These are phyloP conservation scores for Rhizopogon vinicolor DNA, from an alignment of 768 basidiomycete genomes.

Conservation along the genomic window DNA sequence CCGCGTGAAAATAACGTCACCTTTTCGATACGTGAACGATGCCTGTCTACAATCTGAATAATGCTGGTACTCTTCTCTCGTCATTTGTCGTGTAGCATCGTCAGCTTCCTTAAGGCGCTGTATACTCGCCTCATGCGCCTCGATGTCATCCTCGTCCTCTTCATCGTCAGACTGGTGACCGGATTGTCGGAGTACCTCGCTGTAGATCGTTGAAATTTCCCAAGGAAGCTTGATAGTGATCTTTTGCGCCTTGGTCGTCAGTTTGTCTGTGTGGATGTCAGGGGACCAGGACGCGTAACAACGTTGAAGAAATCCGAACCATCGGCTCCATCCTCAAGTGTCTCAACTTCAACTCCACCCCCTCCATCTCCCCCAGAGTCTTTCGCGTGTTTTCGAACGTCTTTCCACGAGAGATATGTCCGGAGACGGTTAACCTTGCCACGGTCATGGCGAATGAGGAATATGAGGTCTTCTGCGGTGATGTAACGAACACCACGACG, in stretches of 20 bases:
- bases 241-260: constrained; percentile 82
- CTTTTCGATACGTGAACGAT: constrained; percentile 95
- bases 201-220: constrained; percentile 91
- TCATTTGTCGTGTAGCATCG: constrained; percentile 93
- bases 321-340: constrained; percentile 78
- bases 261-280: constrained; percentile 49
- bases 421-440: constrained; percentile 90
- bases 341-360: constrained; percentile 78
- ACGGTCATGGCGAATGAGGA: constrained; percentile 90
- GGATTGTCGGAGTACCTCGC: constrained; percentile 72
- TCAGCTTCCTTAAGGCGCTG: constrained; percentile 92
- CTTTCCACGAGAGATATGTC: constrained; percentile 96
- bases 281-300: not conserved
- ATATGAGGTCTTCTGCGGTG: constrained; percentile 92
- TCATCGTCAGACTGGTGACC: constrained; percentile 90
- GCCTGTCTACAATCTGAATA: constrained; percentile 97
- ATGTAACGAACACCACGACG: constrained; percentile 83
- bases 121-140: constrained; percentile 93
- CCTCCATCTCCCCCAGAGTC: constrained; percentile 82
- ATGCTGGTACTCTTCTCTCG: constrained; percentile 93
- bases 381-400: constrained; percentile 92
- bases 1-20: constrained; percentile 33
- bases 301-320: constrained; percentile 36
- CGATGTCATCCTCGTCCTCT: constrained; percentile 94
- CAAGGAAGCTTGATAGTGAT: constrained; percentile 94